Conservation (phyloP, 2,329 filamentous ascomycete genomes). For the Neonectria punicea region DNA sequence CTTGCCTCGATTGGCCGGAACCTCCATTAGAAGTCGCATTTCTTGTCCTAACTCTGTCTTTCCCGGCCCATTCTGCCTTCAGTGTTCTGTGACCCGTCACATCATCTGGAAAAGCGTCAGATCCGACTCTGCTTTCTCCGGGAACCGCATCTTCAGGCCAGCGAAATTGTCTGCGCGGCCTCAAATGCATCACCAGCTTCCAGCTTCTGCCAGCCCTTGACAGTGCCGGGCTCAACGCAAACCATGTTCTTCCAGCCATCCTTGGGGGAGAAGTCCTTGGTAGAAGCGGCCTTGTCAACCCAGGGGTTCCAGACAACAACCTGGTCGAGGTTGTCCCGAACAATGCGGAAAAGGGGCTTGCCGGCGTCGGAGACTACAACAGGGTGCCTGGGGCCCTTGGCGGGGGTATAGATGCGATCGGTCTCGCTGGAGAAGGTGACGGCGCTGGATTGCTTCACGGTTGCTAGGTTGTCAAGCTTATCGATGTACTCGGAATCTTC, state of each 20-base stretch:
- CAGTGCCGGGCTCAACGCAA: slow-evolving; percentile 90
- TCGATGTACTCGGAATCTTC: slow-evolving; percentile 81
- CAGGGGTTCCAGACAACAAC: slow-evolving; percentile 98
- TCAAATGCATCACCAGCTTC: slow-evolving; percentile 80
- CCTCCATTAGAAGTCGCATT: not conserved
- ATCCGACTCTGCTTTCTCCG: slow-evolving; percentile 8
- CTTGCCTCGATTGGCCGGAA: slow-evolving; percentile 6
- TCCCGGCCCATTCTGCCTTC: slow-evolving; percentile 2
- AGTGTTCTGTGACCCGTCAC: slow-evolving; percentile 10
- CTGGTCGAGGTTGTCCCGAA: slow-evolving; percentile 85
- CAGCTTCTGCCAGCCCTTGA: slow-evolving; percentile 83
- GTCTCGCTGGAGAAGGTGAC: slow-evolving; percentile 81
- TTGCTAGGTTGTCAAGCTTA: slow-evolving; percentile 76
- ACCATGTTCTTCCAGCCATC: slow-evolving; percentile 94
- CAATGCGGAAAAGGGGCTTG: slow-evolving; percentile 75
- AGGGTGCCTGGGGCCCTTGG: slow-evolving; percentile 66
- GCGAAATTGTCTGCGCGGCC: slow-evolving; percentile 67
- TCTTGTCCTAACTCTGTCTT: slow-evolving; percentile 4
- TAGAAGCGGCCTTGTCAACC: slow-evolving; percentile 82
- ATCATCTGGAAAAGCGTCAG: slow-evolving; percentile 3
- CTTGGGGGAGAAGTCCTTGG: slow-evolving; percentile 89
- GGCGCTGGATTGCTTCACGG: slow-evolving; percentile 71
- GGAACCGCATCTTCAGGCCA: slow-evolving; percentile 43
- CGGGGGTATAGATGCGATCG: slow-evolving; percentile 87
- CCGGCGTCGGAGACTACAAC: slow-evolving; percentile 72